A percentile compares a stretch with the other conserved stretches of the same genome.
Conservation (phyloP, 495 filamentous ascomycete genomes). For the Lichina pygmaea region DNA sequence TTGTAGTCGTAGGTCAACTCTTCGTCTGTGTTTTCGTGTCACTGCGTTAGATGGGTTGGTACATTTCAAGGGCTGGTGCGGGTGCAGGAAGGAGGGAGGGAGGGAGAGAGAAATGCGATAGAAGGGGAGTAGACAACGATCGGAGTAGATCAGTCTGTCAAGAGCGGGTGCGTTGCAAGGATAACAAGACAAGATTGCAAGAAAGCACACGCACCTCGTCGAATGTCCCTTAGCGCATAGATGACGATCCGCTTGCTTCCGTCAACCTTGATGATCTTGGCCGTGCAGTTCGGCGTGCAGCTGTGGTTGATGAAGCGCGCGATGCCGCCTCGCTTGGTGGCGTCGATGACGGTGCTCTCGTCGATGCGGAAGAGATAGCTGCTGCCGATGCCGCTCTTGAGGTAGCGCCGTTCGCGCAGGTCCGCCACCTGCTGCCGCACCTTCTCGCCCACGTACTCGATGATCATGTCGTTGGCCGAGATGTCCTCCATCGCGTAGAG, state of each 20-base stretch:
- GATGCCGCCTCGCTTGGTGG: constrained; percentile 94
- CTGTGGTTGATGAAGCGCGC: constrained; percentile 98
- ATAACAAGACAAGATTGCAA: neutral
- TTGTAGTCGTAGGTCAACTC: constrained; percentile 99
- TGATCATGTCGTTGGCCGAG: constrained; percentile 95
- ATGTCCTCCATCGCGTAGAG: constrained; percentile 96
- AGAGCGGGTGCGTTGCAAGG: neutral
- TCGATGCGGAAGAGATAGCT: constrained; percentile 97
- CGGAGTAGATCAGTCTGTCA: too few relatives aligned
- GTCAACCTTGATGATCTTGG: constrained; percentile 98
- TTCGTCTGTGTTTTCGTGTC: constrained; percentile 35
- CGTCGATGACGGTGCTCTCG: constrained; percentile 91
- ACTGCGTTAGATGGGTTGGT: neutral
- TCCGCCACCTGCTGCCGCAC: constrained; percentile 91
- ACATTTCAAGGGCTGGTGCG: neutral
- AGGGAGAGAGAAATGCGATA: neutral
- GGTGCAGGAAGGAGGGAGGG: neutral
- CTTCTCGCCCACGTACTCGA: constrained; percentile 97
- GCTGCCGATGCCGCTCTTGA: constrained; percentile 89
- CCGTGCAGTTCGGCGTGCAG: constrained; percentile 94
- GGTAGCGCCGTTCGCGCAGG: constrained; percentile 69
- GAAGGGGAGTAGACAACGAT: too few relatives aligned
- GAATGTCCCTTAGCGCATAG: constrained; percentile 85
- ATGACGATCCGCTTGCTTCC: constrained; percentile 98
- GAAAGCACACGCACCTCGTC: constrained; percentile 45